Percentiles rank a stretch among this genome's conserved stretches.
phyloP scores from a whole-genome alignment of 2,329 filamentous ascomycete genomes.

The Neonectria ditissima region DNA sequence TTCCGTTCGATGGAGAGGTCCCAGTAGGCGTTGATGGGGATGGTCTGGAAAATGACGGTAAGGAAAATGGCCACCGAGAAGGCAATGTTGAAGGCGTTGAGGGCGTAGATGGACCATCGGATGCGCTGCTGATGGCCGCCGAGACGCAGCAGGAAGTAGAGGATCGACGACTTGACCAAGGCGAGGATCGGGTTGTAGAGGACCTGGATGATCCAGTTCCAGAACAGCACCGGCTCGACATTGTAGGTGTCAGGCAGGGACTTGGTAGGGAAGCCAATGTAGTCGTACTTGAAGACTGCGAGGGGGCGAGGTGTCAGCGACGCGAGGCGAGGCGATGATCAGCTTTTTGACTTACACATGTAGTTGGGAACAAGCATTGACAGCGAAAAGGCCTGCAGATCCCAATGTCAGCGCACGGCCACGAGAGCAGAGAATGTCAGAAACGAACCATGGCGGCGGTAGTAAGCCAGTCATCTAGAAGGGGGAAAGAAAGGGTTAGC shows the following conservation, averaged over 20 bases:
- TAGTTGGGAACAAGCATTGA: conserved; percentile 33
- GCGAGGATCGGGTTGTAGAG: conserved; percentile 60
- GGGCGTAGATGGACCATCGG: conserved; percentile 43
- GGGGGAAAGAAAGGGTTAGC: too few relatives aligned
- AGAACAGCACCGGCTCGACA: conserved; percentile 33
- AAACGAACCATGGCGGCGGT: conserved; percentile 34
- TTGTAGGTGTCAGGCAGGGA: conserved; percentile 29
- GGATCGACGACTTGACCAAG: conserved; percentile 58
- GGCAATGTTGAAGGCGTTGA: conserved; percentile 49
- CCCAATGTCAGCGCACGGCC: background rate
- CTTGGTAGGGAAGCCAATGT: conserved; percentile 28
- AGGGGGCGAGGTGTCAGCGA: background rate
- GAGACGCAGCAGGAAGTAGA: conserved; percentile 58
- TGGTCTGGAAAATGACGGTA: conserved; percentile 55
- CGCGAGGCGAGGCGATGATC: background rate
- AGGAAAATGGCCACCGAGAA: conserved; percentile 52
- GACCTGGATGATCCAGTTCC: conserved; percentile 42
- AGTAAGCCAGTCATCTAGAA: conserved; percentile 36
- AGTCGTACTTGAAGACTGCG: conserved; percentile 37
- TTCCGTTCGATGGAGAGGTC: conserved; percentile 32
- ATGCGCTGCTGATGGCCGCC: conserved; percentile 46
- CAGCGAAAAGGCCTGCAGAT: conserved; percentile 30
- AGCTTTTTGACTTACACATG: conserved; percentile 26
- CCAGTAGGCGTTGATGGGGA: conserved; percentile 52
- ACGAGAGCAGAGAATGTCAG: too few relatives aligned